These are phyloP conservation scores for Nakazawaea siamensis DNA, from an alignment of 805 yeast genomes.

Conservation along the genomic window DNA sequence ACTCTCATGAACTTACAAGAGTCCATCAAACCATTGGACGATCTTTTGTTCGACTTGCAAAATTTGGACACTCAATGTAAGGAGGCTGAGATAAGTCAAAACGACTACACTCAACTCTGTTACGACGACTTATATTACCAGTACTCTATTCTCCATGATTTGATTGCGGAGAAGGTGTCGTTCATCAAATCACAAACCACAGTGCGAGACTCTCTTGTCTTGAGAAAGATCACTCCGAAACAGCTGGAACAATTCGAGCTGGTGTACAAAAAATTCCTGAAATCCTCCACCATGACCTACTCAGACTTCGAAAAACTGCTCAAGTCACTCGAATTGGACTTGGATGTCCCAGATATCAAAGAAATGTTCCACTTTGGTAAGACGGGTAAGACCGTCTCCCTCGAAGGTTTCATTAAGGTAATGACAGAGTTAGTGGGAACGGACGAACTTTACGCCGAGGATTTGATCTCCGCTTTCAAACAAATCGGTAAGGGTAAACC, in stretches of 20 bases:
- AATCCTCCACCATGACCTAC: conserved; percentile 27
- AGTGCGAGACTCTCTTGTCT: conserved; percentile 19
- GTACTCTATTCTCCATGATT: conserved; percentile 25
- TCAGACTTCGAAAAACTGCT: conserved; percentile 35
- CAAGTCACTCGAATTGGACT: conserved; percentile 30
- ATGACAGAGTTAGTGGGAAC: conserved; percentile 14
- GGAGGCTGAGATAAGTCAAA: conserved; percentile 23
- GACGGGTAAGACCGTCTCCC: conserved; percentile 15
- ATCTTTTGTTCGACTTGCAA: conserved; percentile 19
- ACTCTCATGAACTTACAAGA: conserved; percentile 24
- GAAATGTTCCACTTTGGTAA: conserved; percentile 27
- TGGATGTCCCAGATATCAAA: conserved; percentile 24
- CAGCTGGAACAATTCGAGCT: conserved; percentile 34
- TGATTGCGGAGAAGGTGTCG: conserved; percentile 29
- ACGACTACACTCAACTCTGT: conserved; percentile 16
- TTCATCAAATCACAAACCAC: conserved; percentile 33
- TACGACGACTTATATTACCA: conserved; percentile 30
- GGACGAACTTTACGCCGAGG: conserved; percentile 11
- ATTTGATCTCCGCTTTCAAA: conserved; percentile 22
- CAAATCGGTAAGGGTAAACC: conserved; percentile 31
- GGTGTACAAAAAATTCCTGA: conserved; percentile 32
- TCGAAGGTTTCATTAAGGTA: conserved; percentile 18
- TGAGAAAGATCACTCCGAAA: conserved; percentile 24
- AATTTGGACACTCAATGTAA: conserved; percentile 17
- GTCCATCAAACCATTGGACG: conserved; percentile 26